Evolutionary conservation across 1,284 basidiomycete species (phyloP).

Genomic region (Ustilago hordei): DNA sequence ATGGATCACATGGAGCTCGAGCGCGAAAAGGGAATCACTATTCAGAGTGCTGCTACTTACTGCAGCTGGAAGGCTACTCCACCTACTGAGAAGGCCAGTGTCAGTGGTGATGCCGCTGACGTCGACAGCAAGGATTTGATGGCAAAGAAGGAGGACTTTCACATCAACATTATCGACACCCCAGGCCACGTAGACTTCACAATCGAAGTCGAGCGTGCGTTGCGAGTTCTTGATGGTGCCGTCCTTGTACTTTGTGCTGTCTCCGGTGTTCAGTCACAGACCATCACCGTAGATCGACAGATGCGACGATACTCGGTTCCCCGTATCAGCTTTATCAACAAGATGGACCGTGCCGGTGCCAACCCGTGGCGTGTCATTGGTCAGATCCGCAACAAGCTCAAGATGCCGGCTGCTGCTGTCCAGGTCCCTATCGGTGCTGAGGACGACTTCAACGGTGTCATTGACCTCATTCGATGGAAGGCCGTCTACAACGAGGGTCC

Average conservation of each 20-base stretch:
- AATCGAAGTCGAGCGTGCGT: constrained; percentile 96
- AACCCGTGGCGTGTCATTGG: constrained; percentile 95
- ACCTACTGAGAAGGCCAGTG: constrained; percentile 68
- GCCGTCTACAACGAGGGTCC: constrained; percentile 92
- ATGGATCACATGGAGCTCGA: constrained; percentile 99
- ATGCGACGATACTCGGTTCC: constrained; percentile 96
- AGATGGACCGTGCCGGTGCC: constrained; percentile 98
- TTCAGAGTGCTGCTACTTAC: constrained; percentile 97
- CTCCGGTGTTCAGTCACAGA: constrained; percentile 96
- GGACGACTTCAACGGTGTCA: constrained; percentile 86
- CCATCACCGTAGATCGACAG: constrained; percentile 98
- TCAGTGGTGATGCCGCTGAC: constrained; percentile 68
- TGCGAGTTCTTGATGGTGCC: constrained; percentile 96
- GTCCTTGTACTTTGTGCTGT: constrained; percentile 97
- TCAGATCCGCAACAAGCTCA: constrained; percentile 91
- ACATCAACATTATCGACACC: constrained; percentile 99
- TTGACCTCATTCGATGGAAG: constrained; percentile 95
- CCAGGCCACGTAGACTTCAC: constrained; percentile 99
- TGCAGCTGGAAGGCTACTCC: constrained; percentile 88
- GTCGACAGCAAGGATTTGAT: constrained; percentile 43
- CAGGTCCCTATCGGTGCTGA: constrained; percentile 96
- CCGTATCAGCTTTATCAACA: constrained; percentile 96
- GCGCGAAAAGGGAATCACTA: constrained; percentile 98
- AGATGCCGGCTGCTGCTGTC: constrained; percentile 92
- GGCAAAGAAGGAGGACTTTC: constrained; percentile 78